Conservation (phyloP, 345 rosid genomes). For the Anastatica hierochuntica region DNA sequence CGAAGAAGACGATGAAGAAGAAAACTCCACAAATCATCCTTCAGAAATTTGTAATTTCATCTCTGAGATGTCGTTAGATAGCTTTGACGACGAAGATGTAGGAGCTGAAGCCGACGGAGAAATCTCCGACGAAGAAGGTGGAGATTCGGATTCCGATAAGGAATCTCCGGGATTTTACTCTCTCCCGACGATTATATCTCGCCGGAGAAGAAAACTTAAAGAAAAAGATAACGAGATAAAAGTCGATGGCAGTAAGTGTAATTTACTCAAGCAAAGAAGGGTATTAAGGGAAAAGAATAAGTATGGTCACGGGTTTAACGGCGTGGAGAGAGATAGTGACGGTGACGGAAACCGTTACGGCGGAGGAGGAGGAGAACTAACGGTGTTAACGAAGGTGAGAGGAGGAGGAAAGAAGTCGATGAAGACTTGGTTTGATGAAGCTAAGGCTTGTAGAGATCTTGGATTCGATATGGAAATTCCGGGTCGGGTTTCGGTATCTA, state of each 20-base stretch:
- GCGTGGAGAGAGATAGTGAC: slow-evolving; percentile 42
- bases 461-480: slow-evolving; percentile 85
- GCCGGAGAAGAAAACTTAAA: slow-evolving; percentile 35
- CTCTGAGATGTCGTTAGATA: slow-evolving; percentile 52
- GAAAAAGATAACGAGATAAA: too few species aligned
- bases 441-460: slow-evolving; percentile 77
- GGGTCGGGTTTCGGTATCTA: slow-evolving; percentile 27
- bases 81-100: slow-evolving; percentile 43
- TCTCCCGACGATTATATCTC: slow-evolving; percentile 50
- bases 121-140: slow-evolving; percentile 45
- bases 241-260: slow-evolving; percentile 31
- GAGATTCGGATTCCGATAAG: slow-evolving; percentile 46
- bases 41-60: slow-evolving; percentile 18
- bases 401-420: slow-evolving; percentile 68
- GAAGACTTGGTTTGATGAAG: slow-evolving; percentile 82
- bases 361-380: too few species aligned
- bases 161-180: slow-evolving; percentile 46
- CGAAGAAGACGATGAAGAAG: slow-evolving; percentile 27
- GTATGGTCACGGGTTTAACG: slow-evolving; percentile 41
- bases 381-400: slow-evolving; percentile 74
- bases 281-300: slow-evolving; percentile 58
- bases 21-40: not conserved
- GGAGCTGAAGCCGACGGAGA: slow-evolving; percentile 36
- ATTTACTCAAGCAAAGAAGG: slow-evolving; percentile 13
- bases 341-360: slow-evolving; percentile 37